Conservation (phyloP, 208 protist species). For the Trypanosoma caninum region DNA sequence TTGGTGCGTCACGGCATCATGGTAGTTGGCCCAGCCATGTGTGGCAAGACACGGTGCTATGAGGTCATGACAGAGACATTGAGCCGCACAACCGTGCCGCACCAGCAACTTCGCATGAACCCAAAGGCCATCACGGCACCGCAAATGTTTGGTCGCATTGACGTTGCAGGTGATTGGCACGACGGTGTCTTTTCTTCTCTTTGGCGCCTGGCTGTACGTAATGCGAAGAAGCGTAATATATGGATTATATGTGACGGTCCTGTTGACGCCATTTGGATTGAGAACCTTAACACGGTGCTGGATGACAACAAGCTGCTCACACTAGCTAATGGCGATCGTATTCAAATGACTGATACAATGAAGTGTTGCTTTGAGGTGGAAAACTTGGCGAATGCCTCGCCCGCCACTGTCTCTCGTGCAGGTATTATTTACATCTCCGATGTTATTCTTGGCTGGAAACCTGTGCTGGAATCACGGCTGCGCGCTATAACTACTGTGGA, state of each 20-base stretch:
- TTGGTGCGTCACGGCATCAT: conserved; percentile 95
- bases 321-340: conserved; percentile 96
- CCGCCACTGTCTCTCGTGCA: conserved; percentile 98
- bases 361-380: conserved; percentile 98
- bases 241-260: conserved; percentile 98
- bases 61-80: conserved; percentile 89
- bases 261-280: conserved; percentile 99
- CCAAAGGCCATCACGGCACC: conserved; percentile 94
- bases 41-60: conserved; percentile 94
- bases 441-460: conserved; percentile 94
- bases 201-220: conserved; percentile 86
- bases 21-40: conserved; percentile 92
- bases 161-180: conserved; percentile 95
- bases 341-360: conserved; percentile 96
- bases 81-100: conserved; percentile 75
- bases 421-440: conserved; percentile 98
- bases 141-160: conserved; percentile 96
- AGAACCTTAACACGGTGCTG: conserved; percentile 99
- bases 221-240: conserved; percentile 90
- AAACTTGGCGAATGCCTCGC: conserved; percentile 98
- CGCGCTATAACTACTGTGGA: conserved; percentile 62
- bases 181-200: conserved; percentile 95
- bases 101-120: conserved; percentile 94
- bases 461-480: conserved; percentile 80
- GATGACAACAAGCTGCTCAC: conserved; percentile 99